Base-by-base conservation (phyloP, 371 early-diverging fungal genomes). In the Quaeritorhiza haematococci region DNA sequence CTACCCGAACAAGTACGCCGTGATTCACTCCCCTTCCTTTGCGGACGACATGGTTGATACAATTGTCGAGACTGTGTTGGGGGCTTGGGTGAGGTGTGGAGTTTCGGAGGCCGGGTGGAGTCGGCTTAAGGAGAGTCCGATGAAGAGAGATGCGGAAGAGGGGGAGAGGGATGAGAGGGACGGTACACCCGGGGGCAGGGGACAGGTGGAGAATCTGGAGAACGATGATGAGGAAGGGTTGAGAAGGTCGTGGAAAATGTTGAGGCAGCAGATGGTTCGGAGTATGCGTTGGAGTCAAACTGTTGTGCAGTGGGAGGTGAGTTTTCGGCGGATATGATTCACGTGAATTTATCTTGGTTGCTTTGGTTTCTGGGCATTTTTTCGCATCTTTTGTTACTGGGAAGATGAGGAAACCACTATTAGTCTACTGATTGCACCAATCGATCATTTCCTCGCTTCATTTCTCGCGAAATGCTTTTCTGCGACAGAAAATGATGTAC, bases 401-500 rank as follows among this genome's bases (percentile, higher is more conserved):
- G 52, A 51, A 13, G 21, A 21, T 28, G n/a, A n/a, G n/a, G 29
- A 3, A 21, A 23, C 17, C 5, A 5, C 8, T 23, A 27, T 7
- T 26, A 34, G 19, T 49, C 43, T 21, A 15, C 27, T 23, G 28
- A 62, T 3, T 3, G 19, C n/a, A 4, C 1, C 30, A 17, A 24
- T 58, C 10, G 6, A 3, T 23, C n/a, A n/a, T n/a, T n/a, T n/a
- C n/a, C n/a, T n/a, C n/a, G n/a, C n/a, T n/a, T n/a, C n/a, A n/a
- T n/a, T n/a, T n/a, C n/a, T n/a, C n/a, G n/a, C n/a, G n/a, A n/a
- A n/a, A n/a, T n/a, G n/a, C n/a, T n/a, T n/a, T n/a, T n/a, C n/a
- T n/a, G n/a, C n/a, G n/a, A n/a, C 61, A 84, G 85, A 77, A 73
- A 71, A 75, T 72, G 26, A 75, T 83, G 75, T 63, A 71, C 28